Evolutionary conservation across 768 basidiomycete genomes (phyloP).

Genomic region (Russula ochroleuca): DNA sequence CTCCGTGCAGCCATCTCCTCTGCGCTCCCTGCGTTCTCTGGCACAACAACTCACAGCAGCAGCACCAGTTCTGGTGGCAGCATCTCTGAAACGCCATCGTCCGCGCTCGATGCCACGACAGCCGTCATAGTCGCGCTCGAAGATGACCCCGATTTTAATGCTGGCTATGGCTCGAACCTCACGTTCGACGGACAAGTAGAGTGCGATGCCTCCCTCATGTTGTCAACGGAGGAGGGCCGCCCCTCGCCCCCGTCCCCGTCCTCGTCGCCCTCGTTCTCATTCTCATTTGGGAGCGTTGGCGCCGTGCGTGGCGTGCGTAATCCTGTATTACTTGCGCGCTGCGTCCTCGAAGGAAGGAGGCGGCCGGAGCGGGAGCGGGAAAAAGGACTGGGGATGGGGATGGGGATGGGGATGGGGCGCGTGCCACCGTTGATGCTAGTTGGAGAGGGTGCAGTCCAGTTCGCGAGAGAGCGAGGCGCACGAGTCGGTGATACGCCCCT

Average conservation of each 20-base stretch:
- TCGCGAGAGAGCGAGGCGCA: slow-evolving; percentile 41
- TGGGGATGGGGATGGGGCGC: slow-evolving; percentile 45
- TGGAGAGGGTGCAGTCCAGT: slow-evolving; percentile 53
- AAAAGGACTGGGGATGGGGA: slow-evolving; percentile 39
- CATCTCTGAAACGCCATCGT: slow-evolving; percentile 3
- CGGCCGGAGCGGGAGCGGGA: neutral
- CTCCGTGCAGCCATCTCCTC: slow-evolving; percentile 49
- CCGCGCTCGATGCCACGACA: slow-evolving; percentile 12
- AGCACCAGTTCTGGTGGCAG: neutral
- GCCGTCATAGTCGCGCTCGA: slow-evolving; percentile 3
- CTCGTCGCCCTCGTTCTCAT: neutral
- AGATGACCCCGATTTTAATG: neutral
- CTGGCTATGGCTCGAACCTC: slow-evolving; percentile 75
- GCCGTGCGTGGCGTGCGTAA: slow-evolving; percentile 63
- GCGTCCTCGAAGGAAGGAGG: slow-evolving; percentile 51
- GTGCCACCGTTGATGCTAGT: slow-evolving; percentile 67
- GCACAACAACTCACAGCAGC: neutral
- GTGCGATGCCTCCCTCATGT: slow-evolving; percentile 78
- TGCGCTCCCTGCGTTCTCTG: slow-evolving; percentile 37
- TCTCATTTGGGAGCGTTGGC: slow-evolving; percentile 66
- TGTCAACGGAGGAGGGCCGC: slow-evolving; percentile 24
- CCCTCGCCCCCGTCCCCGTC: neutral
- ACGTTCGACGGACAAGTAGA: slow-evolving; percentile 71
- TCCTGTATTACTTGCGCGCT: slow-evolving; percentile 59
- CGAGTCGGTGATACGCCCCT: slow-evolving; percentile 31